phyloP scores from a whole-genome alignment of 2,329 filamentous ascomycete genomes.

The Fusarium austroafricanum region DNA sequence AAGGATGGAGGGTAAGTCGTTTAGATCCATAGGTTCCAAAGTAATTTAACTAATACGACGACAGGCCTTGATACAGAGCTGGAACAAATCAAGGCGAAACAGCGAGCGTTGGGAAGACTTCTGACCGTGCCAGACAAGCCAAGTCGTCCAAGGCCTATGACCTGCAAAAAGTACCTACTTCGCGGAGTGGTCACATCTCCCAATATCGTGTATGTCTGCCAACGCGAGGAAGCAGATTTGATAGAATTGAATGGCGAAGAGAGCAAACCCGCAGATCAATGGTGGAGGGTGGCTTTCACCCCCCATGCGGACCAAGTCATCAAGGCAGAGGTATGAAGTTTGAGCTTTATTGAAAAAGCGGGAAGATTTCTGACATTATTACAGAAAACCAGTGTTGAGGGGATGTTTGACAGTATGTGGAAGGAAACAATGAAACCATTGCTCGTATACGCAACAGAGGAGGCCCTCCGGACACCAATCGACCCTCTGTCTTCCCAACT shows the following conservation, averaged over 20 bases:
- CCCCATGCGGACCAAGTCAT: slow-evolving; percentile 56
- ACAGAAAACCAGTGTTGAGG: slow-evolving; percentile 61
- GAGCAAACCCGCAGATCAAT: slow-evolving; percentile 57
- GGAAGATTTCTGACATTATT: slow-evolving; percentile 22
- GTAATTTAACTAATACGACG: slow-evolving; percentile 35
- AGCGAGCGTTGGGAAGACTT: slow-evolving; percentile 54
- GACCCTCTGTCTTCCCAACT: slow-evolving; percentile 54
- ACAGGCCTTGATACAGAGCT: slow-evolving; percentile 49
- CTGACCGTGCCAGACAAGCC: slow-evolving; percentile 55
- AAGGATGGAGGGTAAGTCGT: slow-evolving; percentile 52
- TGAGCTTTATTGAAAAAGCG: neutral
- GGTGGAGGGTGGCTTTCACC: slow-evolving; percentile 65
- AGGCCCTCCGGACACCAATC: slow-evolving; percentile 33
- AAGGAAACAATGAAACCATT: slow-evolving; percentile 61
- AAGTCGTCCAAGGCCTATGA: slow-evolving; percentile 53
- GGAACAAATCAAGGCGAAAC: slow-evolving; percentile 50
- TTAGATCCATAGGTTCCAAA: neutral
- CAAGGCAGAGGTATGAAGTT: slow-evolving; percentile 60
- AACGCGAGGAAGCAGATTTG: slow-evolving; percentile 55
- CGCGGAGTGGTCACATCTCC: slow-evolving; percentile 62
- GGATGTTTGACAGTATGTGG: slow-evolving; percentile 60
- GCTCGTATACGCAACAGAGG: slow-evolving; percentile 66
- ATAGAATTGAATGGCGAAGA: slow-evolving; percentile 55
- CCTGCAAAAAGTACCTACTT: slow-evolving; percentile 60
- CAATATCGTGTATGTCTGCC: slow-evolving; percentile 64